phyloP scores from a whole-genome alignment of 495 filamentous ascomycete species.

The Bryoglossum gracile region DNA sequence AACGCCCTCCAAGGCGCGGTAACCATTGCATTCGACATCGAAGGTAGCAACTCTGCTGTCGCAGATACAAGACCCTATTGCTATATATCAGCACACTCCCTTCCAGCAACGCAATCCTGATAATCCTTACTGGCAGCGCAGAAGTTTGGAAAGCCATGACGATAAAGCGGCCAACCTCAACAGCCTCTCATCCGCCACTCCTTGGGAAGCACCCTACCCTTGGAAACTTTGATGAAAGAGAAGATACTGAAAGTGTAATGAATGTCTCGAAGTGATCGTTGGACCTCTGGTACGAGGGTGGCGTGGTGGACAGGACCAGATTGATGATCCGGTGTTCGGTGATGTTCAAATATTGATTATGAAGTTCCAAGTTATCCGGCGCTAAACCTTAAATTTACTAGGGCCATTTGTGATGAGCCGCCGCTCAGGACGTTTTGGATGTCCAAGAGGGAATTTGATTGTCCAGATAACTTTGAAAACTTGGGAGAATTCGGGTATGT shows the following conservation, averaged over 20 bases:
- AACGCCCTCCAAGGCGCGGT: slow-evolving; percentile 35
- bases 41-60: slow-evolving; percentile 48
- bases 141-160: slow-evolving; percentile 38
- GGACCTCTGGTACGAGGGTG: neutral
- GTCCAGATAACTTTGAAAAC: no score
- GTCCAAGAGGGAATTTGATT: no score
- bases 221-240: no score
- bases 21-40: slow-evolving; percentile 41
- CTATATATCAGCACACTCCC: neutral
- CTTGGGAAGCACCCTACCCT: no score
- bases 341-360: no score
- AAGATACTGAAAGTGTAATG: neutral
- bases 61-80: slow-evolving; percentile 41
- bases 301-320: neutral
- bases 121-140: slow-evolving; percentile 34
- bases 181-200: no score
- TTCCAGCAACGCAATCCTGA: neutral
- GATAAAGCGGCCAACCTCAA: neutral
- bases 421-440: no score
- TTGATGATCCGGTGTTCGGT: neutral
- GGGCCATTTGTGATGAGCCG: no score
- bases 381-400: no score
- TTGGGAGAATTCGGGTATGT: no score
- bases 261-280: neutral
- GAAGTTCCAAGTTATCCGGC: no score